A percentile compares a stretch with the other conserved stretches of the same genome.
Evolutionary conservation across 371 early-diverging fungal species (phyloP).

Genomic region (Mycotypha africana): DNA sequence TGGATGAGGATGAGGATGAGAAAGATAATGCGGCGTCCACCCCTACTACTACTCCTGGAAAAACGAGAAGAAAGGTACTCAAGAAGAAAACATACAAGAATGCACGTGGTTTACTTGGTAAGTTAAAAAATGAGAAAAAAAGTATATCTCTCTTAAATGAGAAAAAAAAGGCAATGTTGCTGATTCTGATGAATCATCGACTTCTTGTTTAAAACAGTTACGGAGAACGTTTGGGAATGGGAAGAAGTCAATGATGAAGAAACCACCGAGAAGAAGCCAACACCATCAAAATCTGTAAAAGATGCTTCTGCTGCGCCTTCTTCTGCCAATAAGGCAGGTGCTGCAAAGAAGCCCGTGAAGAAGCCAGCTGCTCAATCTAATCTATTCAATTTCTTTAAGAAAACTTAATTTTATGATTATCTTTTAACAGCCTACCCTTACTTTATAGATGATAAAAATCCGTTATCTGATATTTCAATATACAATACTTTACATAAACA

Average conservation of each 20-base stretch:
- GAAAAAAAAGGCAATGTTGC: too few relatives aligned
- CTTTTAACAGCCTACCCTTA: too few relatives aligned
- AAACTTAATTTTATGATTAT: too few relatives aligned
- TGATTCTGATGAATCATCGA: too few relatives aligned
- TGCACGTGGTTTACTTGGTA: constrained; percentile 47
- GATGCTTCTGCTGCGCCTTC: background rate
- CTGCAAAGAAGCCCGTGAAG: background rate
- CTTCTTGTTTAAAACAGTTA: constrained; percentile 2
- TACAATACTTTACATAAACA: too few relatives aligned
- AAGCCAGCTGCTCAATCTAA: constrained; percentile 4
- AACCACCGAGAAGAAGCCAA: background rate
- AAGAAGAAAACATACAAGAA: constrained; percentile 41
- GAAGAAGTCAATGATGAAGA: constrained; percentile 8
- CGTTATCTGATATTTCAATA: too few relatives aligned
- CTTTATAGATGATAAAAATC: too few relatives aligned
- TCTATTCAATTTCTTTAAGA: constrained; percentile 13
- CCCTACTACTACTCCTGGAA: constrained; percentile 6
- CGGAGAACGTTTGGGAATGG: constrained; percentile 19
- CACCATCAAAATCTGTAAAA: background rate
- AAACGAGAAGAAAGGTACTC: constrained; percentile 30
- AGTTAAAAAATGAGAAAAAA: background rate
- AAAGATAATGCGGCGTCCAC: background rate
- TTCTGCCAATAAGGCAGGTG: background rate
- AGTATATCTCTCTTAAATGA: background rate
- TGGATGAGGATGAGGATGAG: background rate